phyloP scores from a whole-genome alignment of 2,329 filamentous ascomycete genomes.

The Fusarium secorum region DNA sequence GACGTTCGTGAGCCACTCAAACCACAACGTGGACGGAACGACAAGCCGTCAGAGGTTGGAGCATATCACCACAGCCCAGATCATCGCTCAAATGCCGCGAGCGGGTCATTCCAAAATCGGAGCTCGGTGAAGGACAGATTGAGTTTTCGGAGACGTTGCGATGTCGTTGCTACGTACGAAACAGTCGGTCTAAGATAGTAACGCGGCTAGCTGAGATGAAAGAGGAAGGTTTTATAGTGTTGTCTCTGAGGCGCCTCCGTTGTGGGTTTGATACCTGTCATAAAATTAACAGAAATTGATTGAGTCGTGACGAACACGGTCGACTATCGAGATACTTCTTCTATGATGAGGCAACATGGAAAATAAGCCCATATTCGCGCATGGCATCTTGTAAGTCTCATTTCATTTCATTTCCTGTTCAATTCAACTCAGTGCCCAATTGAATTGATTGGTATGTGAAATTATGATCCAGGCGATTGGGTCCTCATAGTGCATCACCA shows the following conservation, averaged over 20 bases:
- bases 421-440: not conserved
- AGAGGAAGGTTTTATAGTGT: conserved; percentile 7
- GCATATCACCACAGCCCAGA: not conserved
- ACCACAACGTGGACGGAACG: conserved; percentile 36
- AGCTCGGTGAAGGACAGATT: conserved; percentile 25
- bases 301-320: not conserved
- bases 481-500: not conserved
- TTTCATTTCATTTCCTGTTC: not conserved
- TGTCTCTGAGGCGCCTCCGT: not conserved
- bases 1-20: conserved; percentile 37
- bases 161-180: conserved; percentile 12
- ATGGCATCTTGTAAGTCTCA: not conserved
- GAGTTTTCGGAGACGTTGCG: conserved; percentile 8
- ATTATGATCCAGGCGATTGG: not conserved
- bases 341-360: not conserved
- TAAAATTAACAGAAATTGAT: not conserved
- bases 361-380: not conserved
- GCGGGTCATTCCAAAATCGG: conserved; percentile 23
- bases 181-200: conserved; percentile 18
- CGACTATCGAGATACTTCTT: not conserved
- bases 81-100: conserved; percentile 12
- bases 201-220: conserved; percentile 16
- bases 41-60: conserved; percentile 31
- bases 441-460: not conserved
- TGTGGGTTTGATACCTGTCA: not conserved